Percentiles rank a stretch among this genome's conserved stretches.
These are phyloP conservation scores for Saccharomyces mikatae DNA, from an alignment of 805 yeast species.

Conservation along the genomic window DNA sequence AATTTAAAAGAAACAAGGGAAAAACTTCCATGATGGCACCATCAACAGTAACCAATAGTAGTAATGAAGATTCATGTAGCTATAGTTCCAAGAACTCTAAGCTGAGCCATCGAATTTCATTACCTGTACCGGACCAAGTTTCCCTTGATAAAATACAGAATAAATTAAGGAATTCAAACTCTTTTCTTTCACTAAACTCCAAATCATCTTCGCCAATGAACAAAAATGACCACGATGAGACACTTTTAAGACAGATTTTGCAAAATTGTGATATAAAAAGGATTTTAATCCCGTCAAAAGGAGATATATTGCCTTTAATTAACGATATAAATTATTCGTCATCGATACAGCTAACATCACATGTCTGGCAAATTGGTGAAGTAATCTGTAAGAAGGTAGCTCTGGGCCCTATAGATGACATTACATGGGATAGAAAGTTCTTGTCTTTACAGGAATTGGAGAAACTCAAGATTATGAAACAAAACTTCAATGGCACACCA, in stretches of 20 bases:
- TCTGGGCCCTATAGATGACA: conserved; percentile 11
- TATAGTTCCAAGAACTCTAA: conserved; percentile 7
- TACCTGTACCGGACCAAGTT: conserved; percentile 50
- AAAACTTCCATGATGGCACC: conserved; percentile 5
- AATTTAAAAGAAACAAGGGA: conserved; percentile 21
- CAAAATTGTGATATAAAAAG: conserved; percentile 19
- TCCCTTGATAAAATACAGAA: conserved; percentile 48
- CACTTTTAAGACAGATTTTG: conserved; percentile 17
- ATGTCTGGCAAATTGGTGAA: conserved; percentile 16
- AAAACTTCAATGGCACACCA: conserved; percentile 20
- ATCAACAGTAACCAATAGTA: conserved; percentile 9
- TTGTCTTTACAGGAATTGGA: conserved; percentile 24
- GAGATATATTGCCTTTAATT: conserved; percentile 9
- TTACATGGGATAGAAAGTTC: conserved; percentile 10
- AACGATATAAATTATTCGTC: background rate
- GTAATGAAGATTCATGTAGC: conserved; percentile 8
- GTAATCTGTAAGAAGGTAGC: conserved; percentile 19
- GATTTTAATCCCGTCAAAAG: conserved; percentile 8
- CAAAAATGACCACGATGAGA: conserved; percentile 22
- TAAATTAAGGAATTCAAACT: conserved; percentile 39
- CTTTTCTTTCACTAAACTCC: conserved; percentile 25
- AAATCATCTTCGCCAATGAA: conserved; percentile 12
- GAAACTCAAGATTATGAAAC: conserved; percentile 5
- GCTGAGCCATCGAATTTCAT: conserved; percentile 36
- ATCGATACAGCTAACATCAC: conserved; percentile 10